Base-by-base conservation (phyloP, 345 rosid species). In the Noccaea caerulescens region DNA sequence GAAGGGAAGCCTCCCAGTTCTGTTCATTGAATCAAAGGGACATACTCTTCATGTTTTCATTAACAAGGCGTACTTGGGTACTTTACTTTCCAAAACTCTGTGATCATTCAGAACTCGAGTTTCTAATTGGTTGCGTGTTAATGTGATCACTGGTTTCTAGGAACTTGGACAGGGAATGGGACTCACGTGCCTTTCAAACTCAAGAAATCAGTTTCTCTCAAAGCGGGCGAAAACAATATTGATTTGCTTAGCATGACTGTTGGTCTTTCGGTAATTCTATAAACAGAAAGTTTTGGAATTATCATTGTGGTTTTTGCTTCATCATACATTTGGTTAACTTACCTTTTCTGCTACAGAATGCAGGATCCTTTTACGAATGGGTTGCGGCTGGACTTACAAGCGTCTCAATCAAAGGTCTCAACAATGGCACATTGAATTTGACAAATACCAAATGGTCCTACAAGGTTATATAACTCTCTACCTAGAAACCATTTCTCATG, bases 11-110 rank as follows among this genome's bases (percentile, higher is more conserved):
- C 63, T 13, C 13, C 84, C 93, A 6, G 77, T 82, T 77, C 93
- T 91, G 39, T 64, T 83, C 64, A 84, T 94, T 60, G 97, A 91
- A 66, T 94, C 99, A 41, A 82, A 86, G 75, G 99, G 97, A n/a
- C 95, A 89, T 77, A 91, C 91, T 47, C 87, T 91, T 71, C 95
- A 87, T 82, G 86, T 76, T 68, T 94, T 91, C 76, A 86, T 94
- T 67, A 91, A 94, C 81, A 82, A 85, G 58, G 64, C 84, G 64
- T 83, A 85, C 70, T 69, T 85, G 83, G 96, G 97, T 89, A 68
- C 38, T 36, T 27, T 11, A 68, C 38, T 36, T 27, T 11, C 18
- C 14, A 27, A 2, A 38, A 53, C 66, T 59, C 49, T 66, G 41
- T 11, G 52, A 20, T 71, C 72, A 50, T 63, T 68, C 38, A 61